Conservation (phyloP, 768 basidiomycete species). For the Clathrus columnatus region DNA sequence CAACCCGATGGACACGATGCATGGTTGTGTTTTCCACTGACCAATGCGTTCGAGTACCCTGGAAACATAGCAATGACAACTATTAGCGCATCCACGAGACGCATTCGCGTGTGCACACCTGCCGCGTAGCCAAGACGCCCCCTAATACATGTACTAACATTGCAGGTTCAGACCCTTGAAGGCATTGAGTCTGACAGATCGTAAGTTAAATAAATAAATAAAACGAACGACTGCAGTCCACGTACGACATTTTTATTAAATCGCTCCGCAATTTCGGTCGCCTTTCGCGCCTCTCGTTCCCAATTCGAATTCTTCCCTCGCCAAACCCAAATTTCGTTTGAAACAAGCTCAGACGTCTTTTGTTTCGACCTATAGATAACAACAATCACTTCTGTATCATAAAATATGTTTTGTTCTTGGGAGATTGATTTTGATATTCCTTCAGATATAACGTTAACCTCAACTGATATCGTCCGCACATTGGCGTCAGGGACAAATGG, state of each 20-base stretch:
- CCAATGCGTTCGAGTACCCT: conserved; percentile 73
- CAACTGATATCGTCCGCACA: conserved; percentile 58
- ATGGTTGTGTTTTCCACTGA: conserved; percentile 72
- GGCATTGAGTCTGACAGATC: conserved; percentile 15
- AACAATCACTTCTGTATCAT: conserved; percentile 63
- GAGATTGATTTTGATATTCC: conserved; percentile 38
- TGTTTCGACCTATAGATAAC: conserved; percentile 65
- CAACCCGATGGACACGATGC: conserved; percentile 54
- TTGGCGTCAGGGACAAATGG: conserved; percentile 26
- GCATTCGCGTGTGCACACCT: conserved; percentile 35
- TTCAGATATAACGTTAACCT: conserved; percentile 53
- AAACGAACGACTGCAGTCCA: neutral
- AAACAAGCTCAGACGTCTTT: conserved; percentile 53
- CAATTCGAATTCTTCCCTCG: conserved; percentile 47
- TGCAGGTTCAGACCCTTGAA: conserved; percentile 55
- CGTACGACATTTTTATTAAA: conserved; percentile 62
- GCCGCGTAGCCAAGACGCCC: conserved; percentile 62
- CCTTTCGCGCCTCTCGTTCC: conserved; percentile 55
- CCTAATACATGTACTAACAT: conserved; percentile 59
- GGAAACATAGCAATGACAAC: neutral
- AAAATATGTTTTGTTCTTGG: conserved; percentile 46
- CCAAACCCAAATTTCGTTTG: conserved; percentile 74
- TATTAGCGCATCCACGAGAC: conserved; percentile 2
- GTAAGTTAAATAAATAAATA: neutral
- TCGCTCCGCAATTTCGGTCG: conserved; percentile 61